Conservation (phyloP, 805 yeast species). For the Yarrowia hollandica region DNA sequence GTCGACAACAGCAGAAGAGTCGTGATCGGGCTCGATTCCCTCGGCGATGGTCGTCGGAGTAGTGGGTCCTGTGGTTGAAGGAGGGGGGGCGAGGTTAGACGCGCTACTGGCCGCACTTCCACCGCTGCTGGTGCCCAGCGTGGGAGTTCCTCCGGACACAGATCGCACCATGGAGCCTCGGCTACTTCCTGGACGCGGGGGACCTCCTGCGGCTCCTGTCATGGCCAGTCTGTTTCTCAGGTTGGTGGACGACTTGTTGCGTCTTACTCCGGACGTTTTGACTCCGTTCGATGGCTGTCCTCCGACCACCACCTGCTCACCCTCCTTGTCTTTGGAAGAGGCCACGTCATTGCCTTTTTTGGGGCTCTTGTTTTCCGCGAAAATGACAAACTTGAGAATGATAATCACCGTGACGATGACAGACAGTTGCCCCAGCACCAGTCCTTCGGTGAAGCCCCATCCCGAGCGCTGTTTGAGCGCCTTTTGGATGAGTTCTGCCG, state of each 20-base stretch:
- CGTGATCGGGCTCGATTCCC: slow-evolving; percentile 1
- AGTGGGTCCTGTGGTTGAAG: neutral
- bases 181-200: slow-evolving; percentile 11
- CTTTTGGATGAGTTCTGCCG: slow-evolving; percentile 4
- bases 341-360: slow-evolving; percentile 6
- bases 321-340: slow-evolving; percentile 9
- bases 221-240: slow-evolving; percentile 11
- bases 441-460: slow-evolving; percentile 28
- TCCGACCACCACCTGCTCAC: neutral
- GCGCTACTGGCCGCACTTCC: neutral
- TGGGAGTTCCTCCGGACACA: neutral
- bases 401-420: slow-evolving; percentile 22
- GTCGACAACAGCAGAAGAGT: neutral
- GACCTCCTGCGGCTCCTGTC: neutral
- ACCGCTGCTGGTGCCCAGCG: no score
- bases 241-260: slow-evolving; percentile 15
- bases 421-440: slow-evolving; percentile 19
- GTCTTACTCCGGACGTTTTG: neutral
- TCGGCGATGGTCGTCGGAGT: slow-evolving; percentile 2
- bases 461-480: slow-evolving; percentile 15
- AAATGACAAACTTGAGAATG: slow-evolving; percentile 26
- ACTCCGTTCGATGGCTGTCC: neutral
- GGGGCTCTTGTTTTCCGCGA: slow-evolving; percentile 22
- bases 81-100: neutral
- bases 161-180: neutral